A percentile compares a stretch with the other conserved stretches of the same genome.
Evolutionary conservation across 768 basidiomycete genomes (phyloP).

Genomic region (Trametes villosa): DNA sequence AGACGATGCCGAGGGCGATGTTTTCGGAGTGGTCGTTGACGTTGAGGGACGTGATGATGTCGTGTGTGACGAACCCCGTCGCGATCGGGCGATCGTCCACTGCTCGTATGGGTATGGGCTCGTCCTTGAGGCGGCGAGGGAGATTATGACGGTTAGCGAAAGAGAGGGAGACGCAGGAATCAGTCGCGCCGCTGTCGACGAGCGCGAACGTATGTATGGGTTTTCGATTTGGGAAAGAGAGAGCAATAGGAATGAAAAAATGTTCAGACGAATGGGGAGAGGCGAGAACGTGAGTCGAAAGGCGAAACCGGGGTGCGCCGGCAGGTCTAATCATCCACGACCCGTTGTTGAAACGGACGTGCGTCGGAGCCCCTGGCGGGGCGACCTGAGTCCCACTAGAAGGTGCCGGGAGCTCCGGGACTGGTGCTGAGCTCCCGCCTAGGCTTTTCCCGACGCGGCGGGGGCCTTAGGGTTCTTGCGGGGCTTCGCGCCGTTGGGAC

Average conservation of each 20-base stretch:
- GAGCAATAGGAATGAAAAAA: slow-evolving; percentile 30
- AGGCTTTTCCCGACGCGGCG: slow-evolving; percentile 22
- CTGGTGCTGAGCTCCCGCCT: slow-evolving; percentile 23
- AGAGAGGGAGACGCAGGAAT: slow-evolving; percentile 41
- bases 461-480: slow-evolving; percentile 11
- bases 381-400: slow-evolving; percentile 3
- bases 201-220: slow-evolving; percentile 41
- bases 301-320: not conserved
- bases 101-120: slow-evolving; percentile 40
- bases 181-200: slow-evolving; percentile 42
- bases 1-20: slow-evolving; percentile 36
- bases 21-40: slow-evolving; percentile 35
- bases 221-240: slow-evolving; percentile 37
- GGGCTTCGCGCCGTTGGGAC: slow-evolving; percentile 27
- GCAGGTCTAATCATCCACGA: slow-evolving; percentile 3
- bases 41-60: slow-evolving; percentile 32
- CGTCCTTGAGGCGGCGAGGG: slow-evolving; percentile 24
- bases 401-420: slow-evolving; percentile 27
- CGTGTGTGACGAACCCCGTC: slow-evolving; percentile 42
- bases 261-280: slow-evolving; percentile 22
- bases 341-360: slow-evolving; percentile 7
- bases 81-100: slow-evolving; percentile 43
- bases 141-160: slow-evolving; percentile 40
- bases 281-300: slow-evolving; percentile 9
- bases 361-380: slow-evolving; percentile 4